phyloP scores from a whole-genome alignment of 2,329 filamentous ascomycete genomes.

The Elsinoe fawcettii region DNA sequence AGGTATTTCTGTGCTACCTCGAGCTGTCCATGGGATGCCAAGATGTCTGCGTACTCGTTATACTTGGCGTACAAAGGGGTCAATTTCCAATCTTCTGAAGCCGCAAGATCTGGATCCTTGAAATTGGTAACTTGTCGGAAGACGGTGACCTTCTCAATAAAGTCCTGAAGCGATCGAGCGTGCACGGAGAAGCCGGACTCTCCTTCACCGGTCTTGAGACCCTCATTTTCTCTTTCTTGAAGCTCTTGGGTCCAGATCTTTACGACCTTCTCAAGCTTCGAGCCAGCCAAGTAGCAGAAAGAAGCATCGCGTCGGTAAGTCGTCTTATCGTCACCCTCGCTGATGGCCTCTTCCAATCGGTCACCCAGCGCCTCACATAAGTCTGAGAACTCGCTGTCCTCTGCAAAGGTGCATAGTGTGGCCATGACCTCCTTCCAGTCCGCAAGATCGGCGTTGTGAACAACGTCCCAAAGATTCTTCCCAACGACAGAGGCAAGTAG shows the following conservation, averaged over 20 bases:
- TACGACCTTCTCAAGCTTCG: slow-evolving; percentile 95
- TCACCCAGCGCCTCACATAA: slow-evolving; percentile 93
- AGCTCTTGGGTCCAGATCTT: slow-evolving; percentile 89
- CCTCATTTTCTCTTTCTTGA: slow-evolving; percentile 70
- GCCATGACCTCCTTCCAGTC: slow-evolving; percentile 99
- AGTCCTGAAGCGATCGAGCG: slow-evolving; percentile 76
- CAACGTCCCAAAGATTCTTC: slow-evolving; percentile 97
- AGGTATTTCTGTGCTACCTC: slow-evolving; percentile 85
- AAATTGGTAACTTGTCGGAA: slow-evolving; percentile 94
- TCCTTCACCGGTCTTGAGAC: slow-evolving; percentile 54
- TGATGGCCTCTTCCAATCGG: slow-evolving; percentile 65
- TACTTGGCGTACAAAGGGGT: slow-evolving; percentile 86
- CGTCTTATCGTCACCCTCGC: slow-evolving; percentile 43
- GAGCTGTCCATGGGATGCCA: slow-evolving; percentile 82
- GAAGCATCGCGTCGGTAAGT: slow-evolving; percentile 73
- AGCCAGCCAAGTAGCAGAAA: slow-evolving; percentile 92
- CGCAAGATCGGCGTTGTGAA: slow-evolving; percentile 85
- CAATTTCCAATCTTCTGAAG: slow-evolving; percentile 80
- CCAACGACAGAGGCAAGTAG: slow-evolving; percentile 84
- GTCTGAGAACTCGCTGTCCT: slow-evolving; percentile 83
- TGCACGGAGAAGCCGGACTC: slow-evolving; percentile 89
- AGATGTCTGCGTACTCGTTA: slow-evolving; percentile 91
- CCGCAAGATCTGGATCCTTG: slow-evolving; percentile 64
- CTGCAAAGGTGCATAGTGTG: slow-evolving; percentile 88
- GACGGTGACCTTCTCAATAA: slow-evolving; percentile 96